Conservation (phyloP, 2,329 filamentous ascomycete genomes). For the Calonectria hongkongensis region DNA sequence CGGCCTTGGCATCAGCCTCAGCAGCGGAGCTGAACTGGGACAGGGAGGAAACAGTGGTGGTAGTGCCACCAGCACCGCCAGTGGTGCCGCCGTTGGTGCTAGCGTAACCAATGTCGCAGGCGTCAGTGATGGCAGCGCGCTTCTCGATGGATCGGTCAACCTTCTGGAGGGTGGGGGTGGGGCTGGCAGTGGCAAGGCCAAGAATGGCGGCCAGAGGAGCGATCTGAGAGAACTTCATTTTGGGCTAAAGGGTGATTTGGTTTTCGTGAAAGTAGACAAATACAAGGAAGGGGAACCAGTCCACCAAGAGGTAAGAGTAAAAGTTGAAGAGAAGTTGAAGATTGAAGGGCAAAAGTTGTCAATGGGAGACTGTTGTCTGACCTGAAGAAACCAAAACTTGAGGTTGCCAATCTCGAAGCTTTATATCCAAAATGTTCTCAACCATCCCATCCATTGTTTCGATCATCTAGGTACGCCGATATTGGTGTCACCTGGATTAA, state of each 20-base stretch:
- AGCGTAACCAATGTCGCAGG: constrained; percentile 60
- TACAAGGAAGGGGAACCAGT: constrained; percentile 26
- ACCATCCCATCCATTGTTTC: constrained; percentile 16
- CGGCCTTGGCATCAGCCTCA: constrained; percentile 63
- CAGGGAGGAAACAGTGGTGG: constrained; percentile 65
- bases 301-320: constrained; percentile 21
- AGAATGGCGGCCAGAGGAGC: constrained; percentile 53
- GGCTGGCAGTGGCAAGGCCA: constrained; percentile 56
- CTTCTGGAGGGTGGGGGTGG: constrained; percentile 56
- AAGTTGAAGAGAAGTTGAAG: constrained; percentile 19
- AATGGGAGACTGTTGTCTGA: constrained; percentile 32
- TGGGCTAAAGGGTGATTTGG: constrained; percentile 31
- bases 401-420: background rate
- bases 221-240: constrained; percentile 59
- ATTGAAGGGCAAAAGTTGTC: constrained; percentile 5
- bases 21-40: constrained; percentile 68
- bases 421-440: constrained; percentile 17
- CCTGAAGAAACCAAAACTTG: constrained; percentile 1
- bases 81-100: constrained; percentile 65
- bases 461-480: constrained; percentile 13
- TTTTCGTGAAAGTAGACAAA: constrained; percentile 10
- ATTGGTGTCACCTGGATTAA: constrained; percentile 29
- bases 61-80: constrained; percentile 69
- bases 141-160: constrained; percentile 56
- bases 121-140: constrained; percentile 60